Conservation (phyloP, 225 moss, liverwort and hornwort species). For the Marchantia paleacea region DNA sequence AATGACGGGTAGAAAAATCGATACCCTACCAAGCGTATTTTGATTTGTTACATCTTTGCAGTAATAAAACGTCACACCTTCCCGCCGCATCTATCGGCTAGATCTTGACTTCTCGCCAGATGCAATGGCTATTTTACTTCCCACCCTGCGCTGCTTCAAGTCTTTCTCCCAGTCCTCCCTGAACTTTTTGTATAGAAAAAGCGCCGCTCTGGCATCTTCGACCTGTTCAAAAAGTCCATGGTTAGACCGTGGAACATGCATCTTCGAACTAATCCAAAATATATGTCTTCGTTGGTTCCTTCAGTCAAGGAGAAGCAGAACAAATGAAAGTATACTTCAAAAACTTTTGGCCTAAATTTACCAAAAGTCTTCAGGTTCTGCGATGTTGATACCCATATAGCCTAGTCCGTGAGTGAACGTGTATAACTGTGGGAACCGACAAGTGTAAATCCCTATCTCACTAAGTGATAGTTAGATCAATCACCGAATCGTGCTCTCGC, state of each 20-base stretch:
- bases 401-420: no score
- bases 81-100: not conserved
- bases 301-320: no score
- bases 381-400: no score
- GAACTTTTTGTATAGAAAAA: constrained; percentile 64
- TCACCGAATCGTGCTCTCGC: constrained; percentile 80
- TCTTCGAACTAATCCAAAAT: no score
- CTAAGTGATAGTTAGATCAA: not conserved
- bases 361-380: no score
- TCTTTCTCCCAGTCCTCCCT: constrained; percentile 71
- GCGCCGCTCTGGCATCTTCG: constrained; percentile 89
- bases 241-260: no score
- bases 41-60: not conserved
- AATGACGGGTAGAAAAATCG: not conserved
- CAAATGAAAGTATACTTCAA: no score
- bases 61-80: no score
- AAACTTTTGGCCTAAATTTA: no score
- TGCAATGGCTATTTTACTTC: not conserved
- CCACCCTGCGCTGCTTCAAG: constrained; percentile 36
- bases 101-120: not conserved
- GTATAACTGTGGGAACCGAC: not conserved
- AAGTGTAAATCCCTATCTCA: not conserved
- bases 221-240: constrained; percentile 34
- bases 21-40: not conserved
- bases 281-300: no score